Percentiles rank a stretch among this genome's conserved stretches.
Conservation (phyloP, 2,329 filamentous ascomycete species). For the Colletotrichum kahawae region DNA sequence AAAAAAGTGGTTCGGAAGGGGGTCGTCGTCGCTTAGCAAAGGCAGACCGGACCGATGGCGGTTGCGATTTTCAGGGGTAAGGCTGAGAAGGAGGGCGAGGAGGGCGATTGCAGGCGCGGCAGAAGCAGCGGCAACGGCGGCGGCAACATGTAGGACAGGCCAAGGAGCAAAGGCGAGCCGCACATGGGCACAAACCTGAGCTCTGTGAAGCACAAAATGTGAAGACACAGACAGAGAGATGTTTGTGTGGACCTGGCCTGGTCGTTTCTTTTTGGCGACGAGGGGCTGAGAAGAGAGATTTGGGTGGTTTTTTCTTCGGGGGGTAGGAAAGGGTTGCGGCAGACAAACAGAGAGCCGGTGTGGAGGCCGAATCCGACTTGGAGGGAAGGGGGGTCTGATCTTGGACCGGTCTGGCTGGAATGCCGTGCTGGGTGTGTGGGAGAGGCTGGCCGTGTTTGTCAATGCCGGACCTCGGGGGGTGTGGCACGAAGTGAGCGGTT, state of each 20-base stretch:
- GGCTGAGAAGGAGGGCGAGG: conserved; percentile 11
- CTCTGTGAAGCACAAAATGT: not conserved
- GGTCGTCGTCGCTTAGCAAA: conserved; percentile 19
- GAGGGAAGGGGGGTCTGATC: not conserved
- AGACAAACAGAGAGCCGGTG: not conserved
- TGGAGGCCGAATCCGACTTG: not conserved
- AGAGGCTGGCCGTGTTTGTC: not conserved
- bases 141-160: conserved; percentile 18
- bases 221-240: not conserved
- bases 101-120: not conserved
- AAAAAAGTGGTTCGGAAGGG: conserved; percentile 20
- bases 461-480: not conserved
- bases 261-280: not conserved
- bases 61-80: conserved; percentile 22
- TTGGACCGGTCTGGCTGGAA: not conserved
- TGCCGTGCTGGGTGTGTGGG: not conserved
- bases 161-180: conserved; percentile 14
- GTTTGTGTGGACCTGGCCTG: not conserved
- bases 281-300: conserved; percentile 10
- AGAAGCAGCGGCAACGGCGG: not conserved
- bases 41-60: conserved; percentile 5
- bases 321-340: not conserved
- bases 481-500: not conserved
- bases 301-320: not conserved
- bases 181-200: conserved; percentile 1